Percentiles rank a stretch among this genome's conserved stretches.
phyloP scores from a whole-genome alignment of 1,284 basidiomycete genomes.

The Pyrrhoderma lamaoense region DNA sequence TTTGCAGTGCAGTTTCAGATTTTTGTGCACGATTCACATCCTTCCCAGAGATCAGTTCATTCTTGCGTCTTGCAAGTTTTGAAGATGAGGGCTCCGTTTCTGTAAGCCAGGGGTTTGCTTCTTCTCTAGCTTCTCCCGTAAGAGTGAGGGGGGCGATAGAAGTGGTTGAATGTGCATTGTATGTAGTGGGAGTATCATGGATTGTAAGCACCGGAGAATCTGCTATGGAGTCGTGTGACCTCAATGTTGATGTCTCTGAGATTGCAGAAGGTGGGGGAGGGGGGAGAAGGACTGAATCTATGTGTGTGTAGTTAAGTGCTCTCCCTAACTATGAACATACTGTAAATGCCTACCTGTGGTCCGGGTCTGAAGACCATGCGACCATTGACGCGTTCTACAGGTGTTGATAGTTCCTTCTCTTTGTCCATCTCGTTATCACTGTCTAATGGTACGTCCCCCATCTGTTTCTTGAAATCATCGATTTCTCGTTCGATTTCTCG shows the following conservation, averaged over 20 bases:
- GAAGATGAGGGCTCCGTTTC: constrained; percentile 28
- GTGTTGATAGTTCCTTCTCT: constrained; percentile 26
- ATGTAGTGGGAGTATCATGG: constrained; percentile 3
- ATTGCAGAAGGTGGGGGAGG: constrained; percentile 31
- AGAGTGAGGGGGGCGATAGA: constrained; percentile 14
- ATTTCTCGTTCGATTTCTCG: constrained; percentile 50
- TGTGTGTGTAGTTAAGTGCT: no score
- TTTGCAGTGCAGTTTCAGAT: constrained; percentile 63
- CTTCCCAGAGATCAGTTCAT: constrained; percentile 62
- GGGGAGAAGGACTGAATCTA: constrained; percentile 9
- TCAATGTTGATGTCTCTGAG: constrained; percentile 59
- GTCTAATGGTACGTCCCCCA: constrained; percentile 34
- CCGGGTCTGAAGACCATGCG: constrained; percentile 37
- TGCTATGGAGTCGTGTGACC: constrained; percentile 23
- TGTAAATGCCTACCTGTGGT: constrained; percentile 6
- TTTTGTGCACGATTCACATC: constrained; percentile 53
- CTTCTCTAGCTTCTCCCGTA: constrained; percentile 19
- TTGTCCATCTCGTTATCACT: no score
- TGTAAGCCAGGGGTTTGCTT: constrained; percentile 69
- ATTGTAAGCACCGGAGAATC: constrained; percentile 20
- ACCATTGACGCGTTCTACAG: constrained; percentile 32
- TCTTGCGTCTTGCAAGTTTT: constrained; percentile 50
- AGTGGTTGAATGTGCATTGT: background rate
- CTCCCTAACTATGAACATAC: background rate
- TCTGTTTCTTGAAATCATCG: constrained; percentile 65